phyloP scores from a whole-genome alignment of 2,329 filamentous ascomycete genomes.

The Passalora sequoiae region DNA sequence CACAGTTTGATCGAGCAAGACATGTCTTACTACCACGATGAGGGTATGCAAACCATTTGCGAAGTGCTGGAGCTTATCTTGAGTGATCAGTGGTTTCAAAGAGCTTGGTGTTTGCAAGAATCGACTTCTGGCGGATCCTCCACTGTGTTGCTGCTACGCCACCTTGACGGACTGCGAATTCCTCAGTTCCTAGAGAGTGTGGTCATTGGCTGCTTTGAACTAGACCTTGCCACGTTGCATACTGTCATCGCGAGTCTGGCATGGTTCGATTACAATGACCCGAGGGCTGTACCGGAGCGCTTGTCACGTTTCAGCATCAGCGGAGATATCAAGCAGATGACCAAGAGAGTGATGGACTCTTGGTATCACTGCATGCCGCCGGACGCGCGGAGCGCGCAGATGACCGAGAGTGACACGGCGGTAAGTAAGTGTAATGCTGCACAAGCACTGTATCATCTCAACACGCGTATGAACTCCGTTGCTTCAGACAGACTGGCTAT shows the following conservation, averaged over 20 bases:
- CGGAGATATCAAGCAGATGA: neutral
- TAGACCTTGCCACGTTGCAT: neutral
- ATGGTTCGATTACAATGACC: no score
- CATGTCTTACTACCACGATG: neutral
- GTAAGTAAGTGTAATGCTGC: conserved; percentile 4
- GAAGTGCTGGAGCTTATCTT: conserved; percentile 10
- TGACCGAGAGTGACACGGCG: neutral
- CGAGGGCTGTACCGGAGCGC: neutral
- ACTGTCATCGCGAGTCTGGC: neutral
- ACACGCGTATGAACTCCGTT: neutral
- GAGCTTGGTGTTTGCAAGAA: conserved; percentile 16
- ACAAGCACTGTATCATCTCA: neutral
- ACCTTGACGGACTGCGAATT: neutral
- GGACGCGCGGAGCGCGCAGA: neutral
- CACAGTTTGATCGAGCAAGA: conserved; percentile 2
- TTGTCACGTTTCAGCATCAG: neutral
- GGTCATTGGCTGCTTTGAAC: conserved; percentile 3
- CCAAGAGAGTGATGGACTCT: no score
- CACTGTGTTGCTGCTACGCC: neutral
- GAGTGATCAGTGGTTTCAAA: conserved; percentile 11
- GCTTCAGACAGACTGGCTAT: conserved; percentile 1
- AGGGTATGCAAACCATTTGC: neutral
- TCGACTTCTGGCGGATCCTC: neutral
- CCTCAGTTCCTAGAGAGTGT: neutral
- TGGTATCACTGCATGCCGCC: conserved; percentile 2